Evolutionary conservation across 2,329 filamentous ascomycete genomes (phyloP).

Genomic region (Arthrobotrys iridis): DNA sequence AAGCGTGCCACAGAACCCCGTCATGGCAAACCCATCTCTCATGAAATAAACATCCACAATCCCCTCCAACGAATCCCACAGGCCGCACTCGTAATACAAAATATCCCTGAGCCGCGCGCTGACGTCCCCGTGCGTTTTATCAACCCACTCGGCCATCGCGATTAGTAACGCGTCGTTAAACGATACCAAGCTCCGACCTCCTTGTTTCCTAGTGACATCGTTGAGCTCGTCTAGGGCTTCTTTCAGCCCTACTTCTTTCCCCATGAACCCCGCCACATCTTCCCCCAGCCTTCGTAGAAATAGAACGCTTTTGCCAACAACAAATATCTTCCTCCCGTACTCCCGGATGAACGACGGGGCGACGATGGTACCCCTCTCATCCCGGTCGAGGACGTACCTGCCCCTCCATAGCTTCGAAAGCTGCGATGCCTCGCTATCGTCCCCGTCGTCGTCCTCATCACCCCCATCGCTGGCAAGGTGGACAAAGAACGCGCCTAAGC

Average conservation of each 20-base stretch:
- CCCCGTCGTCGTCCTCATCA: constrained; percentile 55
- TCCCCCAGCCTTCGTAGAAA: constrained; percentile 78
- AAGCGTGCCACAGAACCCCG: constrained; percentile 71
- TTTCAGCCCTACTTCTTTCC: constrained; percentile 56
- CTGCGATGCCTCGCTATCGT: constrained; percentile 62
- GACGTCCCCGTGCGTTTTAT: constrained; percentile 76
- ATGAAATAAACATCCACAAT: constrained; percentile 80
- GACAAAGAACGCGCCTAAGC: constrained; percentile 80
- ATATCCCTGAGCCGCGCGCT: constrained; percentile 73
- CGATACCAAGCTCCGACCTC: constrained; percentile 63
- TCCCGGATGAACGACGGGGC: constrained; percentile 79
- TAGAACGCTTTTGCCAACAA: constrained; percentile 85
- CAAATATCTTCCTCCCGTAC: constrained; percentile 78
- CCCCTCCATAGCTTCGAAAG: constrained; percentile 77
- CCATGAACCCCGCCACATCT: constrained; percentile 60
- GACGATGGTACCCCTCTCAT: constrained; percentile 70
- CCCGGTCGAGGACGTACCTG: constrained; percentile 74
- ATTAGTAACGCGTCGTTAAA: constrained; percentile 79
- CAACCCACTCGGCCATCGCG: constrained; percentile 79
- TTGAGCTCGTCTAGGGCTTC: constrained; percentile 62
- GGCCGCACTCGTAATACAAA: constrained; percentile 74
- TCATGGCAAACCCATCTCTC: constrained; percentile 69
- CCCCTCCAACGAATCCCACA: constrained; percentile 73
- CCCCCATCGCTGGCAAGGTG: constrained; percentile 38
- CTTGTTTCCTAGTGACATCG: constrained; percentile 57